phyloP scores from a whole-genome alignment of 306 rosid species.

The Vicia faba region DNA sequence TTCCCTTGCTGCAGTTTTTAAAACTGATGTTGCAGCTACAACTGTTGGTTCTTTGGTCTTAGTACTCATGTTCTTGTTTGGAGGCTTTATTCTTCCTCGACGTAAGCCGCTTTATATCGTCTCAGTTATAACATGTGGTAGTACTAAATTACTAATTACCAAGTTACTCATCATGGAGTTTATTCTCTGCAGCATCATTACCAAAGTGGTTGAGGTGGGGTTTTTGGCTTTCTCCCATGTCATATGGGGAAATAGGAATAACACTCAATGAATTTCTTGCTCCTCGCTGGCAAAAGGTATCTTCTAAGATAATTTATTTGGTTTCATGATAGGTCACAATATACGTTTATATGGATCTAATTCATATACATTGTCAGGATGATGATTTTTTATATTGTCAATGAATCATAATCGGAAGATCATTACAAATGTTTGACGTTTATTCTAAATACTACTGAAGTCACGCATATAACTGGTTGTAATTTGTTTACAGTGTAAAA shows the following conservation, averaged over 20 bases:
- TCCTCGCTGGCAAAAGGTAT: constrained; percentile 70
- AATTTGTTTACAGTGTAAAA: too few species aligned
- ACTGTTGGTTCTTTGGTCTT: constrained; percentile 50
- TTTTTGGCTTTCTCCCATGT: constrained; percentile 65
- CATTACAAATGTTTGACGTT: neutral
- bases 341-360: neutral
- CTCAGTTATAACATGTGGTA: constrained; percentile 4
- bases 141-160: constrained; percentile 5
- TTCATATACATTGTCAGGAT: neutral
- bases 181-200: constrained; percentile 54
- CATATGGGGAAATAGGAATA: constrained; percentile 64
- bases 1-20: constrained; percentile 55
- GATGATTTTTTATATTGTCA: neutral
- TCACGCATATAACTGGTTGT: too few species aligned
- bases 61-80: constrained; percentile 56
- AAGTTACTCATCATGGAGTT: constrained; percentile 36
- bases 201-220: constrained; percentile 65
- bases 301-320: constrained; percentile 11
- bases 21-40: constrained; percentile 56
- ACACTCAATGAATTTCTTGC: constrained; percentile 60
- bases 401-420: neutral
- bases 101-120: constrained; percentile 40
- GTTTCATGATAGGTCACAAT: constrained; percentile 16
- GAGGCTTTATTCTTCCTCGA: constrained; percentile 64
- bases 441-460: too few species aligned